Percentiles rank a stretch among this genome's conserved stretches.
Evolutionary conservation across 306 rosid species (phyloP).

Genomic region (Citrullus colocynthis): DNA sequence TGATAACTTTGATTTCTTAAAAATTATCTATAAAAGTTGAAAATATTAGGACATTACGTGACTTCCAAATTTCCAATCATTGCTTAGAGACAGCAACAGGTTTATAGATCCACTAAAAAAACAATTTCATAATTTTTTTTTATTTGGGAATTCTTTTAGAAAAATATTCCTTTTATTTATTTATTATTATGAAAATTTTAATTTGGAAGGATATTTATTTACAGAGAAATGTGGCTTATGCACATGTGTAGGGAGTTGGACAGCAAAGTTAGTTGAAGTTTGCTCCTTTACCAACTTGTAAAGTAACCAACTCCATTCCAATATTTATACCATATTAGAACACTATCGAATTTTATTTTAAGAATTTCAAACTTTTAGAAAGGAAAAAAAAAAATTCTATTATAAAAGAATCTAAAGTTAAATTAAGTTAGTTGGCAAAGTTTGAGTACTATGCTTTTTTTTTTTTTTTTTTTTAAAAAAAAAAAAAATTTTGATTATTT

Average conservation of each 20-base stretch:
- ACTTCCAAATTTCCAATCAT: background rate
- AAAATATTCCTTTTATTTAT: background rate
- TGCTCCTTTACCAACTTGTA: conserved; percentile 17
- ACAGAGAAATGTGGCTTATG: background rate
- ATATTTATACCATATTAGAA: background rate
- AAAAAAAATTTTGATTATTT: no score
- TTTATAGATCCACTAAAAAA: background rate
- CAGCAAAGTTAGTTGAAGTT: conserved; percentile 15
- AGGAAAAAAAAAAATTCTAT: background rate
- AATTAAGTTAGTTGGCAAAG: no score
- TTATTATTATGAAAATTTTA: background rate
- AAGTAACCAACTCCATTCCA: background rate
- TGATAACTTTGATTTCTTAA: background rate
- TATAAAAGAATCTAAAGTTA: background rate
- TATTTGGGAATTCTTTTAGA: background rate
- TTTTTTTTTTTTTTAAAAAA: no score
- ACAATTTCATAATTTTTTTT: background rate
- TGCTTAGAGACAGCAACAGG: background rate
- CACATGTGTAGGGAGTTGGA: conserved; percentile 1
- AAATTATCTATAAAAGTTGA: background rate
- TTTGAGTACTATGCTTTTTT: no score
- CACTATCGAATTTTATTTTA: background rate
- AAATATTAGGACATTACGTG: background rate
- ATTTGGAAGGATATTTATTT: background rate
- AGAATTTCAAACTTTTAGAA: background rate